Base-by-base conservation (phyloP, 331 rosid genomes). In the Telfairia occidentalis region DNA sequence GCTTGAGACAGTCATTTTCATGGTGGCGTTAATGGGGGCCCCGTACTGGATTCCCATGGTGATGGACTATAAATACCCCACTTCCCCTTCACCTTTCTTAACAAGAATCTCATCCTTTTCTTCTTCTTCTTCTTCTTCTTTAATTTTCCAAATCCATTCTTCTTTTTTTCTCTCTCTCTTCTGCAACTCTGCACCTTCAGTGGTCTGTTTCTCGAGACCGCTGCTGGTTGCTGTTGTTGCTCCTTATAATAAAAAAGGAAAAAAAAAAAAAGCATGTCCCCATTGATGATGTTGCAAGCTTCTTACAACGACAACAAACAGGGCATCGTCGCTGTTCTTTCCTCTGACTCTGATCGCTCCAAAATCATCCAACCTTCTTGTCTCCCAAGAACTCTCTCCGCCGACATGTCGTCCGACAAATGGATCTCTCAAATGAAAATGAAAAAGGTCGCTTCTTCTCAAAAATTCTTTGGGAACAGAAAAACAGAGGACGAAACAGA, bases 351-450 rank as follows among this genome's bases (percentile, higher is more conserved):
- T 28, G 63, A 72, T 3, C 38, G 19, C 40, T 18, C 30, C 34
- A 53, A 54, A 19, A 13, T 7, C 12, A 13, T 7, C 12, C 65
- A 34, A 21, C 32, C 92, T 75, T 88, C 94, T 77, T 88, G 97
- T 42, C 80, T 94, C 4, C 78, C 95, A 43, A 79, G 97, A 57
- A 87, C 96, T 70, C 88, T 89, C 26, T 94, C 98, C 0, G 97
- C 97, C 4, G 95, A 94, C 86, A 89, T 94, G 97, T 91, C 98
- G 9, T 89, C 97, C 13, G 84, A 86, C 80, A 84, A 86, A 74
- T 94, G 97, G 95, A 82, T 88, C 58, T 78, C 86, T 66, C 86
- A 89, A 18, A 79, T 87, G 84, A 87, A 89, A 18, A 79, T 87
- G 84, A 87, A 89, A 48, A 89, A 85, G 80, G 83, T 76, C 40